Percentiles rank a stretch among this genome's conserved stretches.
Conservation (phyloP, 345 rosid species). For the Arabidopsis thaliana region TAIR10.1 NC_003071.7:9511501-9512000, state of each 20-base stretch:
- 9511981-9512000: too few relatives aligned
- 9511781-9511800: conserved; percentile 38
- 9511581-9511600: conserved; percentile 19
- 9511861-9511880: conserved; percentile 39
- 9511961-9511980: too few relatives aligned
- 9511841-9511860: conserved; percentile 43
- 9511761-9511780: conserved; percentile 29
- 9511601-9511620: not conserved
- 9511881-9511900: not conserved
- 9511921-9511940: too few relatives aligned
- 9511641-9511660: too few relatives aligned
- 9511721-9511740: conserved; percentile 22
- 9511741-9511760: conserved; percentile 26
- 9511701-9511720: conserved; percentile 24
- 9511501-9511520: conserved; percentile 34
- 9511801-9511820: conserved; percentile 18
- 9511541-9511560: conserved; percentile 10
- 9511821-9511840: conserved; percentile 32
- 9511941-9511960: too few relatives aligned
- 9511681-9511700: conserved; percentile 37
- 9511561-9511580: conserved; percentile 10
- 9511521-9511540: not conserved
- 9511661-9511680: conserved; percentile 36
- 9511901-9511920: not conserved
- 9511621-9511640: not conserved